Evolutionary conservation across 1,284 basidiomycete species (phyloP).

Genomic region (Ustilago nuda): DNA sequence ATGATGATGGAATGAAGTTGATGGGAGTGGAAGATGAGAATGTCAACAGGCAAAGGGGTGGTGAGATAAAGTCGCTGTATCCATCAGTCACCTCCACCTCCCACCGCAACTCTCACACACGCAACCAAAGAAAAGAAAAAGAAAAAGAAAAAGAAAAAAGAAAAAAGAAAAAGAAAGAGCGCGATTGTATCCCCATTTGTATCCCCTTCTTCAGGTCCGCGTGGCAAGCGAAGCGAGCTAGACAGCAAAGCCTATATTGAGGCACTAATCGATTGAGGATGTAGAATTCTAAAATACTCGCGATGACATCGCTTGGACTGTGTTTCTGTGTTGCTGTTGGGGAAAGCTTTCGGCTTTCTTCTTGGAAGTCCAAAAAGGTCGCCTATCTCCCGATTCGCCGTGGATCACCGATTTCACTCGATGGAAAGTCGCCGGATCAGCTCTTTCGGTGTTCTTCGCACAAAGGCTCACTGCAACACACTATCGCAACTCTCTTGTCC

Average conservation of each 20-base stretch:
- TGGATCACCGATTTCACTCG: constrained; percentile 12
- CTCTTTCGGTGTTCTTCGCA: no score
- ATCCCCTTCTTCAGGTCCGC: not conserved
- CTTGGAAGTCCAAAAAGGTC: constrained; percentile 3
- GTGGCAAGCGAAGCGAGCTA: not conserved
- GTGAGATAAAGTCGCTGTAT: constrained; percentile 13
- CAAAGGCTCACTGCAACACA: not conserved
- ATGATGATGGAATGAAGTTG: not conserved
- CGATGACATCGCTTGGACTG: constrained; percentile 11
- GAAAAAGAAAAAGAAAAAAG: not conserved
- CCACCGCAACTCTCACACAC: not conserved
- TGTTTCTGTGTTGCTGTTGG: not conserved
- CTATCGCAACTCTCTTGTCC: not conserved
- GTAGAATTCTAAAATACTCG: not conserved
- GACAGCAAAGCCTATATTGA: not conserved
- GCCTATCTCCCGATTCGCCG: not conserved
- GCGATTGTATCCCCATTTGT: not conserved
- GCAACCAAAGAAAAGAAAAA: not conserved
- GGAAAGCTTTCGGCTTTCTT: constrained; percentile 8
- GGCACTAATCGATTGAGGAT: not conserved
- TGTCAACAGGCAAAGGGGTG: not conserved
- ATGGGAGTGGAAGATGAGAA: not conserved
- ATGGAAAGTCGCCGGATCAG: not conserved
- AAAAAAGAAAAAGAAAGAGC: not conserved
- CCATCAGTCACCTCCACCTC: constrained; percentile 5